Base-by-base conservation (phyloP, 352 stramenopile genomes). In the Globisporangium paddicum region DNA sequence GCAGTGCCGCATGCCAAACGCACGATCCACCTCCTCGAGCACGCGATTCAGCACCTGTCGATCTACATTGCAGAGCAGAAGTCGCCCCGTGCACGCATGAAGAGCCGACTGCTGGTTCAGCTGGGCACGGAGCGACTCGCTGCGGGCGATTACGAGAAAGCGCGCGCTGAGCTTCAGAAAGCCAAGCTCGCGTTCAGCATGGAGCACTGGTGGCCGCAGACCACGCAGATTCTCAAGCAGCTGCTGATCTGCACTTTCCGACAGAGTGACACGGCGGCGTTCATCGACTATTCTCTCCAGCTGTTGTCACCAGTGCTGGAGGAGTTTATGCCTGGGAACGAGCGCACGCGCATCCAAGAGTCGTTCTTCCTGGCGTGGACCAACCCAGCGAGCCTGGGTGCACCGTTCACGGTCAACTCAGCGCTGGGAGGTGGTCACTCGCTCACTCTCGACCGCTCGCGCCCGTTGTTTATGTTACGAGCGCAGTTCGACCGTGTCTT, bases 141-240 rank as follows among this genome's bases (percentile, higher is more conserved):
- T 1, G 78, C 75, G 3, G 67, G 82, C 10, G 83, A 95, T 16
- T 91, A 82, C 42, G 77, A 90, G 18, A 72, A 74, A 11, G 75
- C 86, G 2, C 73, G 82, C 6, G 67, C 67, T 5, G 83, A 93
- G 30, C 64, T 95, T 7, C 69, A 90, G 45, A 88, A 88, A 26
- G 79, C 83, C 2, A 91, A 89, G 58, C 55, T 72, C 5, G 72
- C 60, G 8, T 82, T 86, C 56, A 75, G 60, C 16, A 62, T 61
- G 14, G 86, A 95, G 45, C 77, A 89, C 9, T 93, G 86, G 71
- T 93, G 79, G 78, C 68, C 78, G 6, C 77, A 88, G 64, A 85
- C 74, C 6, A 72, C 77, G 46, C 83, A 93, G 53, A 77, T 93
- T 41, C 56, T 95, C 6, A 77, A 87, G 60, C 78, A 93, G 40